phyloP scores from a whole-genome alignment of 192 early-diverging fungal species.

The Coemansia sp. region DNA sequence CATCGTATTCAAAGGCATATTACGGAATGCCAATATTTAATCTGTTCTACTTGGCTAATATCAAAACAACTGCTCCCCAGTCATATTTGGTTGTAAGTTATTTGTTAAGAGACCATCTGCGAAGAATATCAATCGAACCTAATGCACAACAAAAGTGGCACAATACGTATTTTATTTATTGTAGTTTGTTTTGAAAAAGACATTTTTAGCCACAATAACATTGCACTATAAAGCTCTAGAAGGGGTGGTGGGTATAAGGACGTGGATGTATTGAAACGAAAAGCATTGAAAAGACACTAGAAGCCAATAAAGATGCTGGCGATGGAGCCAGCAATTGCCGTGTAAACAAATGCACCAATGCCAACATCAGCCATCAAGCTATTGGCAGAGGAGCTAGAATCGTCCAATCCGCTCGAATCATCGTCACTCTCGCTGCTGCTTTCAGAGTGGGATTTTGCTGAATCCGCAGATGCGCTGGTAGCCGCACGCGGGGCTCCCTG shows the following conservation, averaged over 20 bases:
- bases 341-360: neutral
- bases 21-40: too few relatives aligned
- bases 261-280: neutral
- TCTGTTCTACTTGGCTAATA: too few relatives aligned
- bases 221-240: neutral
- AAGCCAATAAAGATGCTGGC: neutral
- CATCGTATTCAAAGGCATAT: too few relatives aligned
- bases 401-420: constrained; percentile 6
- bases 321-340: neutral
- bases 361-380: neutral
- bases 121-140: neutral
- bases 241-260: neutral
- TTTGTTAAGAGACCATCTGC: neutral
- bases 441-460: neutral
- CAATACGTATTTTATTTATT: neutral
- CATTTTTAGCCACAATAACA: neutral
- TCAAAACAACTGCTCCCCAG: too few relatives aligned
- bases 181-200: neutral
- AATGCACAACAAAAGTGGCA: neutral
- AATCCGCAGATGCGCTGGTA: neutral
- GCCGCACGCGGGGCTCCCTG: constrained; percentile 14
- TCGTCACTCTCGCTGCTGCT: constrained; percentile 15
- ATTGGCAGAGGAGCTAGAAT: neutral
- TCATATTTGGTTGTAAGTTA: too few relatives aligned
- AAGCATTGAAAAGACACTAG: neutral